Evolutionary conservation across 2,329 filamentous ascomycete species (phyloP).

Genomic region (Elsinoe perseae): DNA sequence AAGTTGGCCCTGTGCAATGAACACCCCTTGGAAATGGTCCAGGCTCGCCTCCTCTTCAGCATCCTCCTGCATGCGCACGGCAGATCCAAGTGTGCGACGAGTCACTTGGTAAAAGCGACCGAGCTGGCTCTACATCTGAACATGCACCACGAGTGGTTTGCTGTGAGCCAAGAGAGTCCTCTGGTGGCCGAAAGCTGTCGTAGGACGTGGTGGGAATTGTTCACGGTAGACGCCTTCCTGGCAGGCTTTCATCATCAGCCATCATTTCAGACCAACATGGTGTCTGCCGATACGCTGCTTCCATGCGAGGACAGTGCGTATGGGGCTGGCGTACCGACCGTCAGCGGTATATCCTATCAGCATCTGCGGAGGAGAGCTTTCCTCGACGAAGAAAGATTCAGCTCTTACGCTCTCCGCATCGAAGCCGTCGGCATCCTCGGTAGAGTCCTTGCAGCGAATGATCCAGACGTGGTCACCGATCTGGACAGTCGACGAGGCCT

Average conservation of each 20-base stretch:
- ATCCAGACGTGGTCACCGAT: slow-evolving; percentile 19
- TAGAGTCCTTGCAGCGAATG: slow-evolving; percentile 53
- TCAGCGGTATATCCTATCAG: neutral
- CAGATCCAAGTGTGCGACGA: slow-evolving; percentile 59
- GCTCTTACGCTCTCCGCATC: slow-evolving; percentile 78
- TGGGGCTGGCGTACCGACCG: slow-evolving; percentile 32
- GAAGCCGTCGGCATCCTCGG: slow-evolving; percentile 73
- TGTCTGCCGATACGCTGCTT: slow-evolving; percentile 60
- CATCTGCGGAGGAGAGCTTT: neutral
- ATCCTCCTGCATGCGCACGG: slow-evolving; percentile 72
- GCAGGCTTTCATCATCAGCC: slow-evolving; percentile 69
- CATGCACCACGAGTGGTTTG: slow-evolving; percentile 63
- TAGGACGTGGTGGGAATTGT: slow-evolving; percentile 85
- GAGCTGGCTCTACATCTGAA: slow-evolving; percentile 67
- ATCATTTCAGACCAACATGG: slow-evolving; percentile 60
- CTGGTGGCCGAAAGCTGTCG: slow-evolving; percentile 76
- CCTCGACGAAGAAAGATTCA: slow-evolving; percentile 50
- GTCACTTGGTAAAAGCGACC: slow-evolving; percentile 61
- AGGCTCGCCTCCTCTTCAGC: slow-evolving; percentile 68
- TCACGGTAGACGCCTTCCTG: slow-evolving; percentile 75
- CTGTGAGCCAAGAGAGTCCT: slow-evolving; percentile 56
- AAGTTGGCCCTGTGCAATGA: slow-evolving; percentile 19
- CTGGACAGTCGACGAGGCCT: slow-evolving; percentile 29
- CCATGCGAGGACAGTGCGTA: slow-evolving; percentile 80
- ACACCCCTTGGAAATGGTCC: slow-evolving; percentile 51